Evolutionary conservation across 2,329 filamentous ascomycete species (phyloP), one percentile per base, ranked within the genome.

Genomic region (Ceratocystis smalleyi): DNA sequence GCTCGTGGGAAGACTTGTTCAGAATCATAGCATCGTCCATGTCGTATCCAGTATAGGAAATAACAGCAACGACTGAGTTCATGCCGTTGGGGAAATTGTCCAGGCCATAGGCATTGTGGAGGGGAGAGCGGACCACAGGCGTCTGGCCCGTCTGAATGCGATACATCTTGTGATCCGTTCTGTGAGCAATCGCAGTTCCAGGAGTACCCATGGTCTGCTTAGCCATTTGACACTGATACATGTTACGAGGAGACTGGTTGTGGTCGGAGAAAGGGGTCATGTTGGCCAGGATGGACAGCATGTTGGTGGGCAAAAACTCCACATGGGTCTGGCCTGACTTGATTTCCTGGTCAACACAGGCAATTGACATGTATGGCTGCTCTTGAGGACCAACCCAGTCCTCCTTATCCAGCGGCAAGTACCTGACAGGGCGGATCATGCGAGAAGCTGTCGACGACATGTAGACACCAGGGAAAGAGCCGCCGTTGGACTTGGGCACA

Each of bases 1-100:
- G 85, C 75, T 99, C 94, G 74, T 96, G 90, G 2, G 92, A 86
- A 22, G 91, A 96, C 74, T 97, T 97, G 79, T 97, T 97, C 73
- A 99, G 80, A 72, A 99, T 97, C 92, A 97, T 97, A 73, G 94
- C 94, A 77, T 99, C 94, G 80, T 99, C 94, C 94, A 99, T 99
- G 80, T 99, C 94, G 76, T 97, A 99, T 62, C 92, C 94, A 1
- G 92, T 97, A 75, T 99, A 99, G 0, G 92, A 96, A 68, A 99
- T 96, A 74, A 99, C 95, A 66, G 94, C 94, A 66, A 99, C 94
- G 47, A 97, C 85, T 7, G 91, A 90, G 71, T 99, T 99, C 71
- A 85, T 91, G 32, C 94, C 94, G 73, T 97, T 96, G 64, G 94
- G 94, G 74, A 96, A 99, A 75, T 97, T 97, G 77, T 99, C 94